Percentiles rank a stretch among this genome's conserved stretches.
Evolutionary conservation across 2,329 filamentous ascomycete genomes (phyloP).

Genomic region (Fragosphaeria purpurea): DNA sequence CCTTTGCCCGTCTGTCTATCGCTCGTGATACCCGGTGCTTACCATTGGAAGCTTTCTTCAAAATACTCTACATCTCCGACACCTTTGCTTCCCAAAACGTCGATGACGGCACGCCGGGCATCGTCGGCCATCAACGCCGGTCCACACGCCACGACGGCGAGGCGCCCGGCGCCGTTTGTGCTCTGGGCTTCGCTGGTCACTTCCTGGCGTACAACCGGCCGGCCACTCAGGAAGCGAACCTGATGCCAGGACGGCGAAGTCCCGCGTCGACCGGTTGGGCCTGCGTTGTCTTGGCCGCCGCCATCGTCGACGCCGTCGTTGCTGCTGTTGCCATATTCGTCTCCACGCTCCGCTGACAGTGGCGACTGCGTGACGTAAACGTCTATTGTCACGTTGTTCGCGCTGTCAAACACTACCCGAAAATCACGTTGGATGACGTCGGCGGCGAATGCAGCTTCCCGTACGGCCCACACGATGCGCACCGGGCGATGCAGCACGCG

Average conservation of each 20-base stretch:
- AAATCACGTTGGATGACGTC: constrained; percentile 8
- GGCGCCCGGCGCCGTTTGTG: constrained; percentile 7
- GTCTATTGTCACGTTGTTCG: constrained; percentile 6
- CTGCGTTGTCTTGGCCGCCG: too few species aligned
- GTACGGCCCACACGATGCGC: constrained; percentile 13
- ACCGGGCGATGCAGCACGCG: constrained; percentile 1
- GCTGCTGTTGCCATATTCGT: neutral
- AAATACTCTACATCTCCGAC: constrained; percentile 10
- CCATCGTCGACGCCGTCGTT: neutral
- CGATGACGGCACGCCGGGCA: constrained; percentile 7
- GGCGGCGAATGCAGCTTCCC: constrained; percentile 10
- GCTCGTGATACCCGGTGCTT: neutral
- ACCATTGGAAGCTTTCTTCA: constrained; percentile 16
- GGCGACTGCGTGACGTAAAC: constrained; percentile 9
- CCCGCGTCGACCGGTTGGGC: too few species aligned
- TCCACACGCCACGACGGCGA: constrained; percentile 14
- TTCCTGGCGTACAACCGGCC: constrained; percentile 17
- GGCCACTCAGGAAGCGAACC: constrained; percentile 13
- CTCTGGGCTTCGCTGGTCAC: constrained; percentile 18
- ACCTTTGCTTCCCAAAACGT: constrained; percentile 1
- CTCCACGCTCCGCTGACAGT: neutral
- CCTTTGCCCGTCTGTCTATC: too few species aligned
- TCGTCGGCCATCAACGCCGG: constrained; percentile 12
- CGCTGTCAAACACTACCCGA: neutral
- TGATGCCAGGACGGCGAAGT: neutral